A percentile compares a stretch with the other conserved stretches of the same genome.
These are phyloP conservation scores for Leptographium radiaticola DNA, from an alignment of 2,329 filamentous ascomycete species.

Conservation along the genomic window DNA sequence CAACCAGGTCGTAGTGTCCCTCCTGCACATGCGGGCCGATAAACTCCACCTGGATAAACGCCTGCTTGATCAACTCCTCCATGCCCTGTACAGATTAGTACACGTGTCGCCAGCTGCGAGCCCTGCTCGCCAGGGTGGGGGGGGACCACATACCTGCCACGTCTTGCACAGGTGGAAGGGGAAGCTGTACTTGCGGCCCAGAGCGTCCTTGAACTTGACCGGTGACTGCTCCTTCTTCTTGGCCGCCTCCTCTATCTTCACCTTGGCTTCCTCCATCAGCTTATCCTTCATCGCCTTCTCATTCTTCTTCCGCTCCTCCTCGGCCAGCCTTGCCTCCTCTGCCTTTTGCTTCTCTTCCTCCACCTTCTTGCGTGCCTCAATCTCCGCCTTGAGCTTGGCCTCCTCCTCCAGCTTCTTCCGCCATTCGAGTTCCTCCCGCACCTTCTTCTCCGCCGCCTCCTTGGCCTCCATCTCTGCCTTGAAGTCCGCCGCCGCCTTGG, in stretches of 20 bases:
- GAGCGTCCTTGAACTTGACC: constrained; percentile 82
- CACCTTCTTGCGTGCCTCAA: constrained; percentile 28
- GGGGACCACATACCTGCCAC: constrained; percentile 52
- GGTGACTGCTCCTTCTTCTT: constrained; percentile 52
- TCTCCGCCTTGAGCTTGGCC: constrained; percentile 25
- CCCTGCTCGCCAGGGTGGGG: neutral
- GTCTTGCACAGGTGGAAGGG: constrained; percentile 76
- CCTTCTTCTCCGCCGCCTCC: constrained; percentile 15
- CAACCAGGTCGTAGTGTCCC: constrained; percentile 69
- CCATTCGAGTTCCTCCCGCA: constrained; percentile 23
- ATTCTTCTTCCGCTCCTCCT: constrained; percentile 19
- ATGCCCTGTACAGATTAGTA: constrained; percentile 36
- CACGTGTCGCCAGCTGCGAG: neutral
- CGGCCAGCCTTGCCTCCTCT: constrained; percentile 18
- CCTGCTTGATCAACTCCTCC: constrained; percentile 76
- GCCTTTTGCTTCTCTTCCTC: constrained; percentile 27
- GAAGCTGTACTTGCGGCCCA: constrained; percentile 85
- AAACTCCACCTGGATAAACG: constrained; percentile 65
- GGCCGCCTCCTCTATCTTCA: constrained; percentile 27
- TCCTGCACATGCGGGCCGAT: constrained; percentile 65
- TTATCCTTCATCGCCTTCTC: constrained; percentile 27
- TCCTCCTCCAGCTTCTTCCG: constrained; percentile 35
- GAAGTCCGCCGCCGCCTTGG: constrained; percentile 24
- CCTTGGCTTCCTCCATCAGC: constrained; percentile 39
- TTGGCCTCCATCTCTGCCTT: constrained; percentile 23